These are phyloP conservation scores for Komagataella mondaviorum DNA, from an alignment of 805 yeast species.

Conservation along the genomic window DNA sequence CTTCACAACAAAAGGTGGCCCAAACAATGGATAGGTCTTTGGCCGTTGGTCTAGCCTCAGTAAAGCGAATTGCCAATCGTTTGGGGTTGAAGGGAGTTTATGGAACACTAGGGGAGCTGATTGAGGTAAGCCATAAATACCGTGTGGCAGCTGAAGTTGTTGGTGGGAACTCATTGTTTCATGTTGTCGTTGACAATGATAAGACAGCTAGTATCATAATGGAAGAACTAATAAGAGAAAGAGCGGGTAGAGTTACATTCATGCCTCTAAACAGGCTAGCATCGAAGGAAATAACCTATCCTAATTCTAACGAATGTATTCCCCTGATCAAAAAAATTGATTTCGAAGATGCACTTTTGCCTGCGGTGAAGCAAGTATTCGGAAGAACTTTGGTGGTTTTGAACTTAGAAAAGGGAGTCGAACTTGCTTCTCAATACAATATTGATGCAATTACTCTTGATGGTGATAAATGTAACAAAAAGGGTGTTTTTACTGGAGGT, in stretches of 20 bases:
- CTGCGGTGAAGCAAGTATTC: slow-evolving; percentile 69
- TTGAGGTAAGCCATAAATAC: slow-evolving; percentile 70
- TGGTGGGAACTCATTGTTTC: slow-evolving; percentile 78
- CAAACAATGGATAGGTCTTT: slow-evolving; percentile 68
- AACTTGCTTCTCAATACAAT: slow-evolving; percentile 44
- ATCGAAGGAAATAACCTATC: slow-evolving; percentile 32
- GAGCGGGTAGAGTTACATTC: slow-evolving; percentile 79
- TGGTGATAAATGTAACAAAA: slow-evolving; percentile 80
- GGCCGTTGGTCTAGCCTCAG: slow-evolving; percentile 56
- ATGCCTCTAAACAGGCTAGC: slow-evolving; percentile 71
- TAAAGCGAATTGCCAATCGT: slow-evolving; percentile 45
- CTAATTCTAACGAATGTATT: slow-evolving; percentile 52
- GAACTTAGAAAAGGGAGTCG: slow-evolving; percentile 54
- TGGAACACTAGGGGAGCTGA: slow-evolving; percentile 80
- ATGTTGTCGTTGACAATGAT: slow-evolving; percentile 82
- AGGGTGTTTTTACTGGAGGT: slow-evolving; percentile 85
- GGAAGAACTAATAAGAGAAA: slow-evolving; percentile 58
- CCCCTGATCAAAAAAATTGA: slow-evolving; percentile 71
- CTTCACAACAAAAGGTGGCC: slow-evolving; percentile 45
- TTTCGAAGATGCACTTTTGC: slow-evolving; percentile 38
- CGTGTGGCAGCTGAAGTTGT: slow-evolving; percentile 79
- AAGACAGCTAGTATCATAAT: slow-evolving; percentile 69
- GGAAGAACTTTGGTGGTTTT: slow-evolving; percentile 70
- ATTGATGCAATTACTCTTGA: slow-evolving; percentile 77
- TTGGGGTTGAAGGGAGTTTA: slow-evolving; percentile 52